These are phyloP conservation scores for Phaseolus lunatus DNA, from an alignment of 306 rosid genomes.

Conservation along the genomic window DNA sequence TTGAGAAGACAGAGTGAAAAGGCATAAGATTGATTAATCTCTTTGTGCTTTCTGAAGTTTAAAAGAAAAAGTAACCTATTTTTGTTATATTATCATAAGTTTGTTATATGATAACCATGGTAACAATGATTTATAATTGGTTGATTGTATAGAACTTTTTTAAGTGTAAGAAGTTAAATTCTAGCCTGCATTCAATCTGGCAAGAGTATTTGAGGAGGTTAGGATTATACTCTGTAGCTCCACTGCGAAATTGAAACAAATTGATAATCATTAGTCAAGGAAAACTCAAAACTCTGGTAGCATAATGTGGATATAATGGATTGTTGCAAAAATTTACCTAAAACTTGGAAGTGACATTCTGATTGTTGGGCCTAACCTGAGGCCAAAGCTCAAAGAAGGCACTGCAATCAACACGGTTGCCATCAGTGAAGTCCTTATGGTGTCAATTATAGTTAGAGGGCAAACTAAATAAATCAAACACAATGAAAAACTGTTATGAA, in stretches of 20 bases:
- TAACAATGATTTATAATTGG: no score
- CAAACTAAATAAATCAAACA: background rate
- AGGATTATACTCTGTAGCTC: constrained; percentile 67
- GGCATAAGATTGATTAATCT: background rate
- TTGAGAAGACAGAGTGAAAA: background rate
- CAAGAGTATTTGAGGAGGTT: constrained; percentile 89
- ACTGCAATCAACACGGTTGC: constrained; percentile 53
- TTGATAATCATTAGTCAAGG: background rate
- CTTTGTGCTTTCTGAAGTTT: background rate
- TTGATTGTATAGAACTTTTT: no score
- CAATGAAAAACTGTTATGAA: background rate
- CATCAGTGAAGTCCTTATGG: constrained; percentile 32
- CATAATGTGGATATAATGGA: background rate
- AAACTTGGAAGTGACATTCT: constrained; percentile 90
- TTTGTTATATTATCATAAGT: background rate
- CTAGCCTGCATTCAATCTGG: constrained; percentile 76
- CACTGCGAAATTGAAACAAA: constrained; percentile 64
- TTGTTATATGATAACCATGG: background rate
- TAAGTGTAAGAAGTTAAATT: background rate
- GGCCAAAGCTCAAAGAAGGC: constrained; percentile 46
- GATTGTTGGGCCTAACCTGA: constrained; percentile 81
- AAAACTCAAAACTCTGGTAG: background rate
- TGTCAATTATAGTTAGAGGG: constrained; percentile 10
- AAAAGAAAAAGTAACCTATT: background rate
- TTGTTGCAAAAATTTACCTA: constrained; percentile 60